phyloP scores from a whole-genome alignment of 176 grass and related monocot species.

The Avena atlantica region DNA sequence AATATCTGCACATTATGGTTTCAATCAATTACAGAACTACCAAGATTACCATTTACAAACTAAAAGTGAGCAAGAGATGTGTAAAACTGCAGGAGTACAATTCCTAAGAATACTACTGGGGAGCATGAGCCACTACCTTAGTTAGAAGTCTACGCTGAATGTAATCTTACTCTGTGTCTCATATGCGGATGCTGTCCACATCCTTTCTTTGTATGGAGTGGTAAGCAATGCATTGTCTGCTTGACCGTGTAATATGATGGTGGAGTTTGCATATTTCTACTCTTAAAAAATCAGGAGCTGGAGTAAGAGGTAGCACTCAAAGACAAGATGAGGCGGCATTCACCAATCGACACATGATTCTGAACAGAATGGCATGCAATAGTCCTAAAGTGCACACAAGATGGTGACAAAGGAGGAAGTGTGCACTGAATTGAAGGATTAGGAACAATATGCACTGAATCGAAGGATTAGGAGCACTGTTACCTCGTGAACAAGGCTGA shows the following conservation, averaged over 20 bases:
- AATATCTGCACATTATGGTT: conserved; percentile 20
- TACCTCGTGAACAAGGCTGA: too few relatives aligned
- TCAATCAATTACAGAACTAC: background rate
- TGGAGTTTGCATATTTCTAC: conserved; percentile 7
- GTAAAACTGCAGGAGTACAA: conserved; percentile 14
- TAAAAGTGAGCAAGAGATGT: conserved; percentile 1
- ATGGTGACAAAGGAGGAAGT: too few relatives aligned
- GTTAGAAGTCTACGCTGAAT: conserved; percentile 77
- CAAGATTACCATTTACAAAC: conserved; percentile 12
- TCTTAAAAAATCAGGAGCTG: too few relatives aligned
- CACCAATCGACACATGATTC: too few relatives aligned
- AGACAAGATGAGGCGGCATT: too few relatives aligned
- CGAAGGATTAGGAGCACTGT: too few relatives aligned
- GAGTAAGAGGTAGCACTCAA: too few relatives aligned
- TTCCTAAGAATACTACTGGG: background rate
- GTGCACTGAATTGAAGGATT: too few relatives aligned
- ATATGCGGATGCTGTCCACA: conserved; percentile 76
- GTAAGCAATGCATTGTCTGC: conserved; percentile 47
- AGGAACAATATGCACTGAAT: too few relatives aligned
- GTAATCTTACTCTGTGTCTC: conserved; percentile 79
- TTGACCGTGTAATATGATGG: conserved; percentile 7
- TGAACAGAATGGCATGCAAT: too few relatives aligned
- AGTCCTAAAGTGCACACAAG: too few relatives aligned
- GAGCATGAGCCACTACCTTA: conserved; percentile 67
- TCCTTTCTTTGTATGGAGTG: conserved; percentile 94